These are phyloP conservation scores for Phytopythium aichiense DNA, from an alignment of 352 stramenopile genomes.

Conservation along the genomic window DNA sequence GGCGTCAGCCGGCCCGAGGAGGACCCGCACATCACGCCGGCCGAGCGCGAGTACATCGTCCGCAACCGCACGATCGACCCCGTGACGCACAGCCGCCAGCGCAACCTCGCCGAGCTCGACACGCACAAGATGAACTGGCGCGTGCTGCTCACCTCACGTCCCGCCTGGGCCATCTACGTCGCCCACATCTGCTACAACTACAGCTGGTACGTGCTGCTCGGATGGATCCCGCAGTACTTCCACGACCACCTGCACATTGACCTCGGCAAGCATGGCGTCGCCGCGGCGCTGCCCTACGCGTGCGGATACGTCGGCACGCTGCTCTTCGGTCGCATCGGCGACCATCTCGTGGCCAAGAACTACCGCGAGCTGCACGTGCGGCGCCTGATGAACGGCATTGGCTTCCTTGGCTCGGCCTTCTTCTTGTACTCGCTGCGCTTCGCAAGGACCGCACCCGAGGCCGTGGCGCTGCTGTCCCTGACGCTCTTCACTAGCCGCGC, in stretches of 20 bases:
- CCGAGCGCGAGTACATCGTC: constrained; percentile 65
- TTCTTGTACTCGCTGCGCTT: constrained; percentile 75
- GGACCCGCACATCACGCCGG: constrained; percentile 50
- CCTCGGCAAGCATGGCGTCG: constrained; percentile 58
- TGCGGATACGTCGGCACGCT: constrained; percentile 76
- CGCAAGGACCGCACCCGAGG: constrained; percentile 40
- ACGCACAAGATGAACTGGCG: constrained; percentile 58
- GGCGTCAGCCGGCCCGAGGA: constrained; percentile 64
- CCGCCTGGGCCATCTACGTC: constrained; percentile 82
- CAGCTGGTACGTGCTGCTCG: constrained; percentile 83
- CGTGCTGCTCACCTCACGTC: constrained; percentile 55
- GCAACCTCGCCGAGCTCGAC: constrained; percentile 32
- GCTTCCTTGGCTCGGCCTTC: constrained; percentile 64
- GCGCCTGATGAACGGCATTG: constrained; percentile 72
- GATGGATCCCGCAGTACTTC: constrained; percentile 89
- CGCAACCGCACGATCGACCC: constrained; percentile 52
- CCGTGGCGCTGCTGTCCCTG: constrained; percentile 64
- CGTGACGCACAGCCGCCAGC: constrained; percentile 34
- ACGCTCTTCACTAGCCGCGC: constrained; percentile 77
- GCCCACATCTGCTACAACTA: constrained; percentile 88
- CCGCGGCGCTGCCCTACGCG: constrained; percentile 70
- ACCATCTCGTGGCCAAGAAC: constrained; percentile 58
- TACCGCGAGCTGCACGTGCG: constrained; percentile 73
- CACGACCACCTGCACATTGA: constrained; percentile 74
- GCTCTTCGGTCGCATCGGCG: constrained; percentile 62